Evolutionary conservation across 208 protist genomes (phyloP), one percentile per base, ranked within the genome.

Genomic region (Acanthamoeba castellanii): DNA sequence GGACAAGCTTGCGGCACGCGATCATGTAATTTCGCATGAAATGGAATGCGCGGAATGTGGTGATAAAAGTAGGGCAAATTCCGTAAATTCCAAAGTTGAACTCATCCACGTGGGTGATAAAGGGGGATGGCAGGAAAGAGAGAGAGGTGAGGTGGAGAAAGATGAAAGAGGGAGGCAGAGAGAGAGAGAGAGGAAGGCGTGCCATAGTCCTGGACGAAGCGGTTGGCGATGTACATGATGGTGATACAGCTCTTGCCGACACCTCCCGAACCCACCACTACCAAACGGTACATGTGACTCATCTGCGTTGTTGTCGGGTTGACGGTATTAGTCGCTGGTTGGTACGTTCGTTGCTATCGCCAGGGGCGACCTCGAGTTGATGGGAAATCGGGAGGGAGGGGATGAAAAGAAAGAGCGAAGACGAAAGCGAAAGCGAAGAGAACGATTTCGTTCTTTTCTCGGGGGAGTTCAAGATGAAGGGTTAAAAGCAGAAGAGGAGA

Each of bases 171-270:
- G 1, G 68, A 37, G 68, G 68, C 2, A 22, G 68, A 16, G 68
- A 16, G 9, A 27, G 20, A 5, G 37, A 25, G 30, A 16, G 68
- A 16, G 9, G 64, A 52, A 5, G 37, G 37, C 20, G n/a, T 27
- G 52, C 74, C 82, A 42, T 89, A 89, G 82, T 89, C 82, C 30
- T 59, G 82, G 7, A 89, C 55, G 55, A 89, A 89, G 30, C 82
- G 82, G 55, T 89, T 89, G 52, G 82, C 82, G 82, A 89, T 66
- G 82, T 89, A 89, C 55, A 68, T 59, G 55, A 89, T 89, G 55
- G 82, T 89, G 52, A 89, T 68, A 89, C 82, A 89, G 55, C 52
- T 68, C 82, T 89, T 89, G 82, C 82, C 82, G 11, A 89, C 82
- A 66, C 82, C 82, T 37, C 82, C 82, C 27, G 82, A 89, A 68